These are phyloP conservation scores for Spinacia oleracea DNA, from an alignment of 179 eudicot species.

Conservation along the genomic window DNA sequence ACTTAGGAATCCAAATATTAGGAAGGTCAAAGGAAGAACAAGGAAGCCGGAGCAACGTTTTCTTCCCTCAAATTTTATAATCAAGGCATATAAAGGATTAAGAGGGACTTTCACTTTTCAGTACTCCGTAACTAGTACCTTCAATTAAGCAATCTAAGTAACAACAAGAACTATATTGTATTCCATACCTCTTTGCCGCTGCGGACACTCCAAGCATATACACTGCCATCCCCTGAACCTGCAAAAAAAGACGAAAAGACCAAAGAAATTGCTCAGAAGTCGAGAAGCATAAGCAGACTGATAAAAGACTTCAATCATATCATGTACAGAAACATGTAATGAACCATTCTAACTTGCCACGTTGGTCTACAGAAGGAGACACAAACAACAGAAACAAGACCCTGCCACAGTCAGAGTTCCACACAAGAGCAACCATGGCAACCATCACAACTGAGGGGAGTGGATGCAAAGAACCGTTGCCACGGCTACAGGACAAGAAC, in stretches of 20 bases:
- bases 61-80: background rate
- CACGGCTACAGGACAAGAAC: too few relatives aligned
- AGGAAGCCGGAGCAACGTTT: background rate
- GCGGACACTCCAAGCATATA: constrained; percentile 92
- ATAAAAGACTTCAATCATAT: background rate
- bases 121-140: background rate
- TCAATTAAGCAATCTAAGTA: background rate
- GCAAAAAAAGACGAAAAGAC: constrained; percentile 22
- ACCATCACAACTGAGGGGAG: too few relatives aligned
- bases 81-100: background rate
- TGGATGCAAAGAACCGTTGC: too few relatives aligned
- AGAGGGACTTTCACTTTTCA: background rate
- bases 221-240: constrained; percentile 99
- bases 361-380: too few relatives aligned
- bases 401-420: too few relatives aligned
- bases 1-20: background rate
- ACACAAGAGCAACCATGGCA: too few relatives aligned
- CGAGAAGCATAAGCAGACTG: constrained; percentile 1
- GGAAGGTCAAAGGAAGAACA: background rate
- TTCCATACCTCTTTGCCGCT: constrained; percentile 85
- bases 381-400: too few relatives aligned
- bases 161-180: background rate
- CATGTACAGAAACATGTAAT: too few relatives aligned
- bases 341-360: too few relatives aligned
- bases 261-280: background rate